These are phyloP conservation scores for Dendrobium nobile DNA, from an alignment of 106 monocot species.

Conservation along the genomic window DNA sequence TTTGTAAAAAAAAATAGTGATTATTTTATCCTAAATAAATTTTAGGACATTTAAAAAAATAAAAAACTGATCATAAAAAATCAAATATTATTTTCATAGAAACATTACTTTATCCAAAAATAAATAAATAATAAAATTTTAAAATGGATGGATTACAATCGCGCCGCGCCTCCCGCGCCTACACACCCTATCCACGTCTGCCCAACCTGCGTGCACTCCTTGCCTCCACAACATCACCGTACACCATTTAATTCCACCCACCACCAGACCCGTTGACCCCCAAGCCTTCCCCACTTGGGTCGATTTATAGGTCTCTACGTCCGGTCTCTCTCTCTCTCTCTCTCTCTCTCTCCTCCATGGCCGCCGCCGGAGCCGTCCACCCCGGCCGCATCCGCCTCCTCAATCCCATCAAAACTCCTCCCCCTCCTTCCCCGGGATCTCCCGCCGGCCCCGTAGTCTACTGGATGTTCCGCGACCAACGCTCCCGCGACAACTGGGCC, in stretches of 20 bases:
- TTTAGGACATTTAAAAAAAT: no score
- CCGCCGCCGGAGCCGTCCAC: constrained; percentile 14
- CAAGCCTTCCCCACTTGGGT: neutral
- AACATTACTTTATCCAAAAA: no score
- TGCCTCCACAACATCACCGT: neutral
- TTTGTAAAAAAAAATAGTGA: no score
- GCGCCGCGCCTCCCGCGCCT: no score
- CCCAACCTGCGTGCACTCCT: no score
- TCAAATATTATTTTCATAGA: no score
- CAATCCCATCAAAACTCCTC: constrained; percentile 13
- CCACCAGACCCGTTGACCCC: no score
- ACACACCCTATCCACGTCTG: no score
- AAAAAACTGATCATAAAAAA: no score
- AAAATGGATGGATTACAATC: no score
- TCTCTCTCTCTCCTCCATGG: neutral
- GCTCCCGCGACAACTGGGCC: constrained; percentile 58
- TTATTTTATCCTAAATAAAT: no score
- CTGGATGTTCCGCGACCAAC: constrained; percentile 90
- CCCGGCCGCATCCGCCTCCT: constrained; percentile 40
- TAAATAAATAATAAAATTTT: no score
- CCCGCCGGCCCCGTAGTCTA: constrained; percentile 44
- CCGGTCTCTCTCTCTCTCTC: neutral
- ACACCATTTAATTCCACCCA: neutral
- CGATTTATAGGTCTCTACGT: neutral
- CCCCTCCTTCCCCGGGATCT: neutral